These are phyloP conservation scores for Urochloa ruziziensis DNA, from an alignment of 176 grass and related monocot species.

Conservation along the genomic window DNA sequence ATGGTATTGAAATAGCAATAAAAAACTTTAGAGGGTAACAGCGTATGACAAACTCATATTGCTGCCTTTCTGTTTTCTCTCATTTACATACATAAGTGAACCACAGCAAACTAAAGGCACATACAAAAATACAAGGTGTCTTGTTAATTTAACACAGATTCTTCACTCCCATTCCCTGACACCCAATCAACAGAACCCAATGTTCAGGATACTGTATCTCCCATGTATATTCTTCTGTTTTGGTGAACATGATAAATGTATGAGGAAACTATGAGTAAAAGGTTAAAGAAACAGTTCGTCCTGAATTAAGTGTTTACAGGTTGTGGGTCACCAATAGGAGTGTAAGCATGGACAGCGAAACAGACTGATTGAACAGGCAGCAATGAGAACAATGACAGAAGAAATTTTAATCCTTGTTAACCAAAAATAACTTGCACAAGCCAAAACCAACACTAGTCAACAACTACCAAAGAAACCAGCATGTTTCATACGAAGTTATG, in stretches of 20 bases:
- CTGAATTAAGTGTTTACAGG: not conserved
- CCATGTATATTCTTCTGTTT: conserved; percentile 1
- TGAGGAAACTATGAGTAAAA: not conserved
- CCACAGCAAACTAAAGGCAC: not conserved
- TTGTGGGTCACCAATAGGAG: not conserved
- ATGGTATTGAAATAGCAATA: not conserved
- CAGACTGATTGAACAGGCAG: not conserved
- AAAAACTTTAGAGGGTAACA: conserved; percentile 6
- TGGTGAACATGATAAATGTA: not conserved
- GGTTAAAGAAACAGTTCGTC: not conserved
- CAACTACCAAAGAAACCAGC: not conserved
- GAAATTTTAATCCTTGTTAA: conserved; percentile 11
- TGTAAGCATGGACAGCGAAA: conserved; percentile 8
- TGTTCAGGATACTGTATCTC: not conserved
- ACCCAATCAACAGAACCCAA: not conserved
- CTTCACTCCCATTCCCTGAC: not conserved
- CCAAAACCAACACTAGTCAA: conserved; percentile 4
- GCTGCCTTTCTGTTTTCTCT: not conserved
- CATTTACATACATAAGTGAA: conserved; percentile 12
- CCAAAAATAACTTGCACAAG: conserved; percentile 16
- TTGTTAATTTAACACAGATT: not conserved
- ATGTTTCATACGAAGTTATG: not conserved
- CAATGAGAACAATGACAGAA: not conserved
- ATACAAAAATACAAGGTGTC: not conserved
- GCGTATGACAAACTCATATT: not conserved